Conservation (phyloP, 441 rosid species). For the Cnidoscolus chayamansa region DNA sequence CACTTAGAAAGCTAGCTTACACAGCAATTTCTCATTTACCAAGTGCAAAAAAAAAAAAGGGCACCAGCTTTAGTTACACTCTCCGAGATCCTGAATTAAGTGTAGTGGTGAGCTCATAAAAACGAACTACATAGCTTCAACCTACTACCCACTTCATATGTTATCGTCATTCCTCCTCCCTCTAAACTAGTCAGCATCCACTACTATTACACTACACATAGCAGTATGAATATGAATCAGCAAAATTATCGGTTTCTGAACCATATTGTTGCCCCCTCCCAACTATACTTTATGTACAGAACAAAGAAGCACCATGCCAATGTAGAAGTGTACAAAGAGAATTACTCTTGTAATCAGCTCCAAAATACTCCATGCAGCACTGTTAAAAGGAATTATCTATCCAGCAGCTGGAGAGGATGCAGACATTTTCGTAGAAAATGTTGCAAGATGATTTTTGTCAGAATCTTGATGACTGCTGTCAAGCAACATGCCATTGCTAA, state of each 20-base stretch:
- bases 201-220: slow-evolving; percentile 15
- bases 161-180: slow-evolving; percentile 3
- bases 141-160: slow-evolving; percentile 24
- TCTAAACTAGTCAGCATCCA: slow-evolving; percentile 14
- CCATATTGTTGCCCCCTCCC: slow-evolving; percentile 20
- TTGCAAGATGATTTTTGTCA: slow-evolving; percentile 27
- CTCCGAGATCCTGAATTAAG: slow-evolving; percentile 16
- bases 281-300: slow-evolving; percentile 39
- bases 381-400: slow-evolving; percentile 18
- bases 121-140: slow-evolving; percentile 37
- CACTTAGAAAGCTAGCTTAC: not conserved
- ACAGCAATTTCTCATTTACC: slow-evolving; percentile 19
- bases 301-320: slow-evolving; percentile 23
- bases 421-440: slow-evolving; percentile 27
- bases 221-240: slow-evolving; percentile 15
- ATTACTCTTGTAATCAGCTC: slow-evolving; percentile 13
- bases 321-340: slow-evolving; percentile 21
- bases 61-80: slow-evolving; percentile 25
- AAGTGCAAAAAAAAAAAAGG: not conserved
- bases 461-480: slow-evolving; percentile 35
- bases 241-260: slow-evolving; percentile 27
- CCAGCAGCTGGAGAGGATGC: slow-evolving; percentile 39
- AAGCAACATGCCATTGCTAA: slow-evolving; percentile 9
- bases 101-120: slow-evolving; percentile 38
- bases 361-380: not conserved